Evolutionary conservation across 1,139 yeast genomes (phyloP).

Genomic region (Geotrichum europaeum): DNA sequence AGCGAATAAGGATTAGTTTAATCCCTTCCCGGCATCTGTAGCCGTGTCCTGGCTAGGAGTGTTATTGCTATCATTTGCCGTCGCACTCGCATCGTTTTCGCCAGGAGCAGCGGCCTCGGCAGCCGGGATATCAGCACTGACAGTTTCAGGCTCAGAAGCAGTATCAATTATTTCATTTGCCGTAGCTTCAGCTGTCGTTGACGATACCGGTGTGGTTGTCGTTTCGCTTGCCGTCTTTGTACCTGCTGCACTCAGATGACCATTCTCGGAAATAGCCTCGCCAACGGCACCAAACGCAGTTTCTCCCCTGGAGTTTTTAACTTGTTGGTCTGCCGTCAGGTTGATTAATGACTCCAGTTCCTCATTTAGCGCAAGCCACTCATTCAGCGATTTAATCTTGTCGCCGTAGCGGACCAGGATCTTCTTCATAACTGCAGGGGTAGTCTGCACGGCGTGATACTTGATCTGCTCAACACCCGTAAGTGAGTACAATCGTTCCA

Average conservation of each 20-base stretch:
- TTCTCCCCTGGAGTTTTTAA: not conserved
- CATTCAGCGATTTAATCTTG: not conserved
- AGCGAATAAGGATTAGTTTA: not conserved
- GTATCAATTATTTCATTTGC: not conserved
- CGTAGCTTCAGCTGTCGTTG: not conserved
- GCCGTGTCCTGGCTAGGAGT: not conserved
- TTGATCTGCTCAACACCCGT: conserved; percentile 13
- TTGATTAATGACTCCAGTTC: not conserved
- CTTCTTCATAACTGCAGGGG: conserved; percentile 5
- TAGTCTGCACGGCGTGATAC: conserved; percentile 6
- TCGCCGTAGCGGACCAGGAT: conserved; percentile 1
- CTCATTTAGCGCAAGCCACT: not conserved
- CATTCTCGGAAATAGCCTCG: not conserved
- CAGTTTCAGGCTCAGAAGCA: not conserved
- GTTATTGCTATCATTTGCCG: not conserved
- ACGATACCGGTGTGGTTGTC: not conserved
- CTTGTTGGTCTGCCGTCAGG: not conserved
- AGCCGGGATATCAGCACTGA: not conserved
- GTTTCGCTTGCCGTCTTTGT: not conserved
- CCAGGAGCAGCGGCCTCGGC: not conserved
- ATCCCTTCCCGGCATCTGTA: not conserved
- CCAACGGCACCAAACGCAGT: not conserved
- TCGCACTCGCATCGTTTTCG: not conserved
- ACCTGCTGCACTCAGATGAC: not conserved
- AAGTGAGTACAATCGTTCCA: conserved; percentile 8